Conservation (phyloP, 306 rosid genomes). For the Inga laurina region DNA sequence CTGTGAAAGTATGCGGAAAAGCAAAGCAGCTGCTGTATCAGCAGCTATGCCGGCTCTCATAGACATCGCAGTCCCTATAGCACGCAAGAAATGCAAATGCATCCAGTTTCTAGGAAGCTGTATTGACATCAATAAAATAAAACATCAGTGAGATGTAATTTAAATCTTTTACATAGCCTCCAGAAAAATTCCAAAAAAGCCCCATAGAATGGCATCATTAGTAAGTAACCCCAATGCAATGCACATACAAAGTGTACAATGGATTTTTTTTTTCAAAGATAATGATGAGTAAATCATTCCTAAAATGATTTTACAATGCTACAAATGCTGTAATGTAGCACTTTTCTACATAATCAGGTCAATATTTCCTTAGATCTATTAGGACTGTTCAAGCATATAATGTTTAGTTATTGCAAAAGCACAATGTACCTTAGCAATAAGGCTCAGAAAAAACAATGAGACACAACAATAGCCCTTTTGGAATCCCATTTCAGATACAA, state of each 20-base stretch:
- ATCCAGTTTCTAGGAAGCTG: conserved; percentile 99
- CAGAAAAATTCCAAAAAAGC: conserved; percentile 15
- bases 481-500: not conserved
- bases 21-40: conserved; percentile 98
- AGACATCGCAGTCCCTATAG: conserved; percentile 99
- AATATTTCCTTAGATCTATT: not conserved
- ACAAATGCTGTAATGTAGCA: not conserved
- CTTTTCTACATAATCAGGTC: not conserved
- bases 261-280: not conserved
- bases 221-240: not conserved
- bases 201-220: conserved; percentile 2
- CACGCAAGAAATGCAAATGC: conserved; percentile 99
- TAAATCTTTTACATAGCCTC: not conserved
- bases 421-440: not conserved
- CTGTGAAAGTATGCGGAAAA: conserved; percentile 97
- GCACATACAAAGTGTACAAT: conserved; percentile 27
- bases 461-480: not conserved
- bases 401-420: not conserved
- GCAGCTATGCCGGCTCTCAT: conserved; percentile 98
- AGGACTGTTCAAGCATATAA: not conserved
- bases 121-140: conserved; percentile 26
- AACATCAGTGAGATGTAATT: not conserved
- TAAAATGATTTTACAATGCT: not conserved
- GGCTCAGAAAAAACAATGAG: not conserved
- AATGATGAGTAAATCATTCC: not conserved